Percentiles rank a stretch among this genome's conserved stretches.
Evolutionary conservation across 2,329 filamentous ascomycete genomes (phyloP).

Genomic region (Fusarium kyushuense): DNA sequence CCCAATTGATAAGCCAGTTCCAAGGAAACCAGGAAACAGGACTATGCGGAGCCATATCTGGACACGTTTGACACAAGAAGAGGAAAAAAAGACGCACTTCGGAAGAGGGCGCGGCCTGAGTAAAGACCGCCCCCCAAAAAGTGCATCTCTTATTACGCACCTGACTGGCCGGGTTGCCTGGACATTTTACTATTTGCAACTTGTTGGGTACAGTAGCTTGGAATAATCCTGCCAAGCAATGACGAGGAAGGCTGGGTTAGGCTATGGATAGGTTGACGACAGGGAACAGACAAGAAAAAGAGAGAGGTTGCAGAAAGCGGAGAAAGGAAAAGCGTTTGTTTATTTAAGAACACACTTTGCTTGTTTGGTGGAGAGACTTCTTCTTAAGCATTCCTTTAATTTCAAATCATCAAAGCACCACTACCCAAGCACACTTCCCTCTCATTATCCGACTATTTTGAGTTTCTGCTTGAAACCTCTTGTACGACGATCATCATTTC

Average conservation of each 20-base stretch:
- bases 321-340: constrained; percentile 1
- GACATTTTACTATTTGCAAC: background rate
- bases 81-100: constrained; percentile 37
- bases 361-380: constrained; percentile 28
- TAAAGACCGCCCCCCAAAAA: constrained; percentile 2
- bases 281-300: background rate
- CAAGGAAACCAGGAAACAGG: background rate
- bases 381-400: constrained; percentile 27
- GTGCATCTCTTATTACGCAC: constrained; percentile 26
- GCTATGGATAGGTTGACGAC: background rate
- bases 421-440: constrained; percentile 1
- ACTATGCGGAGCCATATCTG: background rate
- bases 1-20: constrained; percentile 2
- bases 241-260: constrained; percentile 30
- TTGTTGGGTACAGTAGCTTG: constrained; percentile 16
- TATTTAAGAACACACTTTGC: constrained; percentile 36
- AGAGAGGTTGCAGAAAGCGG: constrained; percentile 7
- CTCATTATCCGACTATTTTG: constrained; percentile 16
- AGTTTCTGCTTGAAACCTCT: constrained; percentile 27
- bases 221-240: constrained; percentile 32
- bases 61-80: constrained; percentile 2
- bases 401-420: constrained; percentile 32
- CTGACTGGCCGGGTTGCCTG: constrained; percentile 23
- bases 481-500: constrained; percentile 36
- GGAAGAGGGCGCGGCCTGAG: constrained; percentile 1